Base-by-base conservation (phyloP, 495 filamentous ascomycete species). In the Letharia lupina region DNA sequence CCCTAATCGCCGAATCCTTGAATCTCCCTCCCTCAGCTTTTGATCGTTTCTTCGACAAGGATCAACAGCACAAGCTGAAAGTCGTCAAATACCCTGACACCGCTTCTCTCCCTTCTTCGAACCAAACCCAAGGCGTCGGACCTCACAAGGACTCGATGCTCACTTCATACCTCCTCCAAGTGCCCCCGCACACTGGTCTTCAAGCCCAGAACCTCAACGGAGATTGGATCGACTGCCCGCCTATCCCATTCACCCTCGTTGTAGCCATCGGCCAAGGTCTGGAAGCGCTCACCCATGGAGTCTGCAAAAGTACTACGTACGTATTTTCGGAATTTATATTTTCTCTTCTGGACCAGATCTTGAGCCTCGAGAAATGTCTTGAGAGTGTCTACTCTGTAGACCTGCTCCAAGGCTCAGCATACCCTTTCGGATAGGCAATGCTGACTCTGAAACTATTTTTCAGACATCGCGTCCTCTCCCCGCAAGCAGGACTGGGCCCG, bases 101-200 rank as follows among this genome's bases (percentile, higher is more conserved):
- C 1, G 74, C 80, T 6, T 73, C 75, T 66, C 72, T 86, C 9
- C 76, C 76, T 16, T 67, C 78, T 44, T 1, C n/a, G 50, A 62
- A 54, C 50, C 42, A 74, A 54, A 72, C 78, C 15, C 73, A 86
- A 72, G 92, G 92, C 31, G 91, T 96, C 3, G 92, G 94, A 1
- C 89, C 94, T 12, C 94, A 98, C 75, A 98, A 98, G 74, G 94
- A 98, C 75, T 88, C 84, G 60, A 93, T 93, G 83, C 83, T 96
- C 50, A 87, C 88, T 15, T 89, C 85, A 31, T 97, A 93, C 75
- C 83, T 98, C 47, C 83, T 96, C 39, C 94, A 97, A 76, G 91
- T 87, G 3, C 87, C 85, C n/a, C 75, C 79, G 2, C 94, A 97
- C 71, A 78, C 72, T 4, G 91, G 92, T 0, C 78, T 98, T 23